phyloP scores from a whole-genome alignment of 257 asterid genomes.

The Fraxinus americana region DNA sequence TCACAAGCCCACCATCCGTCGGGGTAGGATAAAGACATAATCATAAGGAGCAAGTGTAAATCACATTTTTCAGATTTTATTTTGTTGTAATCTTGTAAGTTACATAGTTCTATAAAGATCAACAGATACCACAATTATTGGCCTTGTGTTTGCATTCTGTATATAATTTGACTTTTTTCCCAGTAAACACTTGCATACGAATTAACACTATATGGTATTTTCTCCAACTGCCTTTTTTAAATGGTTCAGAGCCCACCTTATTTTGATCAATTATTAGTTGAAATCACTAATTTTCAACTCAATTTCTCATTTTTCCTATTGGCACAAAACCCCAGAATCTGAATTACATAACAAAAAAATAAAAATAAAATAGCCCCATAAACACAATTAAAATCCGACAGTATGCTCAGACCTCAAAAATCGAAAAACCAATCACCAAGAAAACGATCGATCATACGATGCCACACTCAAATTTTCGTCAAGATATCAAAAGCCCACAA shows the following conservation, averaged over 20 bases:
- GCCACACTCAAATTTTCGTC: neutral
- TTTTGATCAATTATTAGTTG: neutral
- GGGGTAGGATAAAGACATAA: neutral
- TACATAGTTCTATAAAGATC: neutral
- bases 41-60: neutral
- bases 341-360: neutral
- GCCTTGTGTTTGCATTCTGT: neutral
- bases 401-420: neutral
- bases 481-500: neutral
- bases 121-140: neutral
- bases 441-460: neutral
- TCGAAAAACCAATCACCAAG: neutral
- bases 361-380: neutral
- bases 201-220: neutral
- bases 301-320: neutral
- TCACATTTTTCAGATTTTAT: neutral
- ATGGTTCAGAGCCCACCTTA: neutral
- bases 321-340: neutral
- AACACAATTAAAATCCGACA: neutral
- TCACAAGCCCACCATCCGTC: neutral
- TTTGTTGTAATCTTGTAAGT: neutral
- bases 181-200: neutral
- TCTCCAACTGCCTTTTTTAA: neutral
- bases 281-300: neutral
- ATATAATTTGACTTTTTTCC: neutral